Base-by-base conservation (phyloP, 495 filamentous ascomycete genomes). In the Neurospora terricola region DNA sequence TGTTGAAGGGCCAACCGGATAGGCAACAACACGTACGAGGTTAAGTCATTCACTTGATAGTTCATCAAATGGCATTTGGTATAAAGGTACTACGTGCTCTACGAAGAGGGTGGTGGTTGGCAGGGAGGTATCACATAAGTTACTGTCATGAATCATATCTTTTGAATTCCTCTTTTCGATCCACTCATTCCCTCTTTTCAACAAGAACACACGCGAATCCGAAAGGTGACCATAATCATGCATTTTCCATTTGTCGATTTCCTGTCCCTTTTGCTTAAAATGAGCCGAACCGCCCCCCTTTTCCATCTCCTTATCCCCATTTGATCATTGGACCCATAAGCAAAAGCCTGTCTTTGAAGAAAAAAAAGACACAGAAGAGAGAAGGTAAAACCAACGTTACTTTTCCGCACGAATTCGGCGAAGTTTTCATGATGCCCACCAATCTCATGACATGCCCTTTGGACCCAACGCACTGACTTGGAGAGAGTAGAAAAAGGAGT, bases 301-400 rank as follows among this genome's bases (percentile, higher is more conserved):
- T 54, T 54, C 12, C 48, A 14, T 23, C 45, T 72, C 71, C 38
- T 69, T 70, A 70, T 69, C 37, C 71, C 18, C 14, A 54, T 54
- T 54, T 54, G 45, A 27, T 54, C 45, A 54, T 54, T 54, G 21
- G 48, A 54, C 54, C 68, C 72, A 45, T 37, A 70, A 73, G 69
- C 72, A 40, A 71, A 70, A 72, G 71, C 39, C 37, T 73, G 66
- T 68, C 34, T 30, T 69, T 36, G 66, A 42, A 34, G 36, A 18
- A 23, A 69, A 36, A 72, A 45, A 70, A 42, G 23, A 36, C 40
- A 72, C 21, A 54, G 70, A 74, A 36, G 62, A 69, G 37, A 43
- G 45, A 48, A 62, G 34, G 1, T 14, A 66, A 70, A 71, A 30
- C 9, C 16, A 16, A 36, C 70, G 40, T 40, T 36, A 21, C 30